phyloP scores from a whole-genome alignment of 176 grass and related monocot genomes.

The Raddia guianensis region DNA sequence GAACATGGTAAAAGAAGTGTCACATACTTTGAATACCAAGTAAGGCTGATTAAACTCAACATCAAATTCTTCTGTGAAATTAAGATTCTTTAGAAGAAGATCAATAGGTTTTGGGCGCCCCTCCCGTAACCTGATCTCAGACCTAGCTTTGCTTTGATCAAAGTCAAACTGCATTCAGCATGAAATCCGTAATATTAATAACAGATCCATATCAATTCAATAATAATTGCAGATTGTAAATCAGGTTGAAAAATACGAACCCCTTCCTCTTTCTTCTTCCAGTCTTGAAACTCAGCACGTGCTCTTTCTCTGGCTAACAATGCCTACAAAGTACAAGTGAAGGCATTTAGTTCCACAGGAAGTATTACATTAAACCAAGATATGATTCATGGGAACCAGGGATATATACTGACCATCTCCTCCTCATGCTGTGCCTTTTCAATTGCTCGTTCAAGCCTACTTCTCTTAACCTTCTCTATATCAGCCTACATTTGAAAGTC shows the following conservation, averaged over 20 bases:
- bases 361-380: neutral
- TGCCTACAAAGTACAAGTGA: constrained; percentile 55
- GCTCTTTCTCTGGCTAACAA: constrained; percentile 92
- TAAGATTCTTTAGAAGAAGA: constrained; percentile 92
- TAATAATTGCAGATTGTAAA: neutral
- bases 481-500: constrained; percentile 67
- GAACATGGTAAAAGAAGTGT: constrained; percentile 18
- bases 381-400: constrained; percentile 23
- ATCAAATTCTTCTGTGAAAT: constrained; percentile 76
- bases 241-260: constrained; percentile 37
- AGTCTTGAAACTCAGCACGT: constrained; percentile 92
- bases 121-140: constrained; percentile 89
- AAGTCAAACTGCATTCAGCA: constrained; percentile 78
- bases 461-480: constrained; percentile 99
- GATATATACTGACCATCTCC: constrained; percentile 71
- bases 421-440: constrained; percentile 98
- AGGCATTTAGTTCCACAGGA: constrained; percentile 32
- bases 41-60: constrained; percentile 98
- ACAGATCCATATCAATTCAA: constrained; percentile 25
- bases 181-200: constrained; percentile 39
- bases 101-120: constrained; percentile 96
- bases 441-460: constrained; percentile 93
- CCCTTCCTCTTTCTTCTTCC: constrained; percentile 99
- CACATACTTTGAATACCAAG: constrained; percentile 86
- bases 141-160: constrained; percentile 98